These are phyloP conservation scores for Papiliotrema terrestris DNA, from an alignment of 1,284 basidiomycete genomes.

Conservation along the genomic window DNA sequence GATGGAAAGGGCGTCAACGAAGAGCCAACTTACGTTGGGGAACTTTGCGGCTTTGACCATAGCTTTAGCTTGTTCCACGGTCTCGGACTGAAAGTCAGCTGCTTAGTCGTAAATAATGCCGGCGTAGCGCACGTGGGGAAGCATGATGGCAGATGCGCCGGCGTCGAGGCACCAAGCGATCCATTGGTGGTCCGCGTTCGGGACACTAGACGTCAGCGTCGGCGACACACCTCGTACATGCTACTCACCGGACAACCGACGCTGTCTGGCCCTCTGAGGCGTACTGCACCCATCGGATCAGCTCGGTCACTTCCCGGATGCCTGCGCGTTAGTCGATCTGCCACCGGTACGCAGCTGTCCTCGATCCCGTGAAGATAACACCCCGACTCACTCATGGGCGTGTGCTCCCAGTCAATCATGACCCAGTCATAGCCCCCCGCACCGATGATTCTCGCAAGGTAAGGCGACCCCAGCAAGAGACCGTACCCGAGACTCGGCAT, in stretches of 20 bases:
- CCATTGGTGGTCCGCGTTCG: constrained; percentile 18
- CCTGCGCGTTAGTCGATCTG: background rate
- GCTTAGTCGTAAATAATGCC: background rate
- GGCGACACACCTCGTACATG: background rate
- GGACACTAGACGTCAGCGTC: constrained; percentile 13
- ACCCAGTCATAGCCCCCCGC: constrained; percentile 14
- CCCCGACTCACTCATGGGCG: constrained; percentile 18
- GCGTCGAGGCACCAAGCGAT: constrained; percentile 27
- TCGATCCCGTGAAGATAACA: no score
- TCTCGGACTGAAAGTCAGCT: constrained; percentile 13
- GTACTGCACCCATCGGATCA: constrained; percentile 19
- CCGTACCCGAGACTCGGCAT: constrained; percentile 4
- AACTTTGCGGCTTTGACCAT: constrained; percentile 18
- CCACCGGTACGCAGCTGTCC: background rate
- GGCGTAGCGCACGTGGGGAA: constrained; percentile 21
- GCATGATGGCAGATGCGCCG: constrained; percentile 24
- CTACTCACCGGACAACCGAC: constrained; percentile 15
- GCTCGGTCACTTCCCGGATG: constrained; percentile 16
- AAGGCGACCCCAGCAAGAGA: constrained; percentile 1
- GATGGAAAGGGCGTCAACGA: no score
- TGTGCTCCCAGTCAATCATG: constrained; percentile 29
- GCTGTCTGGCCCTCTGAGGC: constrained; percentile 19
- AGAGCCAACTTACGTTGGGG: constrained; percentile 10
- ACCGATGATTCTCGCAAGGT: constrained; percentile 11
- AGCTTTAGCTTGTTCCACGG: constrained; percentile 19